Base-by-base conservation (phyloP, 805 yeast species). In the Candida ipomoeae region DNA sequence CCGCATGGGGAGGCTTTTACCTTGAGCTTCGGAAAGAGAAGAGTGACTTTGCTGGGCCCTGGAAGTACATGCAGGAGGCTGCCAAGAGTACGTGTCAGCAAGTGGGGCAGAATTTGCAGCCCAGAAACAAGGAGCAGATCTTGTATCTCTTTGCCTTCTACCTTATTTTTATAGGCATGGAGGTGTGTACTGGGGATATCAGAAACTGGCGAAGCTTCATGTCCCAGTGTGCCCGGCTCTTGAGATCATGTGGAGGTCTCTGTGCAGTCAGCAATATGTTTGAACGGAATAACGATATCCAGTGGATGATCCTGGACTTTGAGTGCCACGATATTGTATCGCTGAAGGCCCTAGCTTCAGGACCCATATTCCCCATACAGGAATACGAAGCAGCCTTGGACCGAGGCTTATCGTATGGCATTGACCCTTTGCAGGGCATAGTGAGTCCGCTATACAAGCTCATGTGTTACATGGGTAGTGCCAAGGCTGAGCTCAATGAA, bases 1-100 rank as follows among this genome's bases (percentile, higher is more conserved):
- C 62, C 0, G 61, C 63, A 14, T 57, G 60, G 58, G 63, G 63
- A 3, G 63, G 63, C 6, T 56, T 57, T 40, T 54, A 47, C 40
- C 48, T 54, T n/a, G 60, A 58, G 46, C 50, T 55, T 23, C 41
- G 51, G 32, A 51, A 53, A 35, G 54, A 55, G 2, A 48, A 50
- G 37, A 40, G 52, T 32, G 56, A 58, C 44, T 56, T 56, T 52
- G 21, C 57, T 29, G 40, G 47, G 35, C 60, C 61, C n/a, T 53
- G 58, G 59, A 41, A 35, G 46, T 60, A 60, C 50, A 57, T 60
- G 62, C 59, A 57, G 40, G 52, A 51, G 34, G 61, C 63, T 3
- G 55, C 58, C 44, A 50, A 51, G 46, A 41, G 53, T 20, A 55
- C 59, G 56, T 59, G 55, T 36, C 48, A 41, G 29, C 54, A 55